Conservation (phyloP, 495 filamentous ascomycete species). For the Xylaria flabelliformis region DNA sequence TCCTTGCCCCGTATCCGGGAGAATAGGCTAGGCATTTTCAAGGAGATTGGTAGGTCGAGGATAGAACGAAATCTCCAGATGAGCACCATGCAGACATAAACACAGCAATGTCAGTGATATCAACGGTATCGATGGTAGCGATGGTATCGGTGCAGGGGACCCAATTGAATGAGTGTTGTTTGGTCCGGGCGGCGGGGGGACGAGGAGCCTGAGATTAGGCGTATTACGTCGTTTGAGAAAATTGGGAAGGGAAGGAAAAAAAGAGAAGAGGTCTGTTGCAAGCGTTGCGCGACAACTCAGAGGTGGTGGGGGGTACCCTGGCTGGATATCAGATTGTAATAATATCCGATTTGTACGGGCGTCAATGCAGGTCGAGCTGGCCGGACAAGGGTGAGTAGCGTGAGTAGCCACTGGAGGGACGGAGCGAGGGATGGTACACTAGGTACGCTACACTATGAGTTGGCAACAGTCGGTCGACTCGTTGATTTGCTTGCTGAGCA, state of each 20-base stretch:
- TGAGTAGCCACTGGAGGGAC: slow-evolving; percentile 15
- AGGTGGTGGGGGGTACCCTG: slow-evolving; percentile 33
- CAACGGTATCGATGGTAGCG: neutral
- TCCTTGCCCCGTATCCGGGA: slow-evolving; percentile 78
- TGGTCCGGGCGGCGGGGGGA: slow-evolving; percentile 11
- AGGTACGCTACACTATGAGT: slow-evolving; percentile 6
- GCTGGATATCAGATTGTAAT: slow-evolving; percentile 43
- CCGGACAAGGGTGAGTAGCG: slow-evolving; percentile 18
- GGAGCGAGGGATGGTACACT: slow-evolving; percentile 14
- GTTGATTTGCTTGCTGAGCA: neutral
- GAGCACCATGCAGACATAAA: slow-evolving; percentile 20
- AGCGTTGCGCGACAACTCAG: slow-evolving; percentile 33
- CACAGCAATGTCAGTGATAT: neutral
- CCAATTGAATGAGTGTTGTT: slow-evolving; percentile 15
- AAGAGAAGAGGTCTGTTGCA: slow-evolving; percentile 32
- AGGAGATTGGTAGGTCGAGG: slow-evolving; percentile 35
- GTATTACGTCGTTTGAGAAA: slow-evolving; percentile 32
- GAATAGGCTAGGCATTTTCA: slow-evolving; percentile 68
- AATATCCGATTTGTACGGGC: slow-evolving; percentile 35
- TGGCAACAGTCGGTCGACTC: slow-evolving; percentile 15
- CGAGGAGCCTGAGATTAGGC: slow-evolving; percentile 24
- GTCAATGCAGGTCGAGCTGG: slow-evolving; percentile 27
- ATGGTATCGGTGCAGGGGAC: slow-evolving; percentile 1
- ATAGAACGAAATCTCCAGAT: slow-evolving; percentile 16
- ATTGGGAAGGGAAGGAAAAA: slow-evolving; percentile 30